These are phyloP conservation scores for Fusarium sp. DNA, from an alignment of 2,329 filamentous ascomycete genomes.

Conservation along the genomic window DNA sequence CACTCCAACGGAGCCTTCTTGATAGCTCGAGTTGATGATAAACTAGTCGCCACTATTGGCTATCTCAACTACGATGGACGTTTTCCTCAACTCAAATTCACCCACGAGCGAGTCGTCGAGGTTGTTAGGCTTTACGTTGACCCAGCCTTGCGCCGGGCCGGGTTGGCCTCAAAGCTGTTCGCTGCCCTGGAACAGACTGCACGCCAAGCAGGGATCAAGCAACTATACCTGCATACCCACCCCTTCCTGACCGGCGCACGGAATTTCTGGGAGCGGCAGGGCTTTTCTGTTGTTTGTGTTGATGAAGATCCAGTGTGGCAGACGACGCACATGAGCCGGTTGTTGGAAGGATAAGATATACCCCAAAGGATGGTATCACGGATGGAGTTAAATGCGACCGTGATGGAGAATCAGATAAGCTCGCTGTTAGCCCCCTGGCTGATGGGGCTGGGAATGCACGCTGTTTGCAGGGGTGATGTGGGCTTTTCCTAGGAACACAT, in stretches of 20 bases:
- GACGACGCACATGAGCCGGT: conserved; percentile 45
- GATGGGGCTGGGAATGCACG: not conserved
- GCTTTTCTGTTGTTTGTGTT: conserved; percentile 32
- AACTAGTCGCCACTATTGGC: conserved; percentile 43
- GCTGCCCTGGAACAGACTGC: conserved; percentile 29
- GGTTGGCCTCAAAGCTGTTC: conserved; percentile 44
- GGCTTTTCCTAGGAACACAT: not conserved
- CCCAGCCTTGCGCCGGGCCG: conserved; percentile 42
- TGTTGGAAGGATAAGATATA: not conserved
- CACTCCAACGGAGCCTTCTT: conserved; percentile 38
- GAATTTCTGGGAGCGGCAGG: conserved; percentile 43
- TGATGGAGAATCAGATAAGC: not conserved
- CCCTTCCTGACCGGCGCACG: conserved; percentile 45
- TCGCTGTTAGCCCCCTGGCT: not conserved
- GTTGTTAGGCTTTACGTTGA: conserved; percentile 46
- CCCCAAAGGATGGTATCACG: not conserved
- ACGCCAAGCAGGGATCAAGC: conserved; percentile 20
- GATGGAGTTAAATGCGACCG: too few relatives aligned
- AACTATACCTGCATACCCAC: conserved; percentile 47
- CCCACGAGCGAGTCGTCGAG: conserved; percentile 37
- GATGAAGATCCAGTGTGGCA: conserved; percentile 45
- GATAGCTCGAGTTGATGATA: conserved; percentile 21
- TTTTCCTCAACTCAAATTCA: conserved; percentile 39
- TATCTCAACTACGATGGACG: conserved; percentile 44
- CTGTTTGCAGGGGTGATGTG: not conserved